Evolutionary conservation across 2,329 filamentous ascomycete genomes (phyloP).

Genomic region (Colletotrichum graminicola): DNA sequence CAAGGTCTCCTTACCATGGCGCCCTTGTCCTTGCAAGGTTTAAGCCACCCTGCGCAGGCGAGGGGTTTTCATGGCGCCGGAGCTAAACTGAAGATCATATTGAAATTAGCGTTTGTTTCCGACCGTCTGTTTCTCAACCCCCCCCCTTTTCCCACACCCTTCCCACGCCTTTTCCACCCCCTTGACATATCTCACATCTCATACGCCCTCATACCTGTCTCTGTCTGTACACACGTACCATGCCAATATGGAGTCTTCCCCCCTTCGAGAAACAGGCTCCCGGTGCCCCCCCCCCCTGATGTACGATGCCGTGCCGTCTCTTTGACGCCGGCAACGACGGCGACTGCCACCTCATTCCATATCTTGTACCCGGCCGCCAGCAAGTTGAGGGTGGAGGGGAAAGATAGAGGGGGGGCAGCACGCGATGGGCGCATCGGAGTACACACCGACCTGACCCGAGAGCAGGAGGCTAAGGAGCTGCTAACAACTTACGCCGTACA

Average conservation of each 20-base stretch:
- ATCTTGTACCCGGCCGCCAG: not conserved
- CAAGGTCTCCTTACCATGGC: not conserved
- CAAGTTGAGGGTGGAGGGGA: constrained; percentile 9
- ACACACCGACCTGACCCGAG: not conserved
- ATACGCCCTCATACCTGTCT: not conserved
- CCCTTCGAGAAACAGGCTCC: constrained; percentile 28
- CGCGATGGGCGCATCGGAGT: constrained; percentile 24
- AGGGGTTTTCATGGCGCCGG: constrained; percentile 42
- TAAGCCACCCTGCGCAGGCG: constrained; percentile 43
- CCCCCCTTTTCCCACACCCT: constrained; percentile 1
- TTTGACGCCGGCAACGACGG: constrained; percentile 2
- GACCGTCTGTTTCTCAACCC: constrained; percentile 40
- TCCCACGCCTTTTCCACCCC: too few relatives aligned
- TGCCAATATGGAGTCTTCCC: constrained; percentile 27
- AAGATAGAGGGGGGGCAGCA: constrained; percentile 3
- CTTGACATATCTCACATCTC: not conserved
- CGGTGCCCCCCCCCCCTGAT: constrained; percentile 34
- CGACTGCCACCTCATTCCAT: constrained; percentile 19
- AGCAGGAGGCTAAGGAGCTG: constrained; percentile 7
- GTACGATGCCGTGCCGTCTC: constrained; percentile 32
- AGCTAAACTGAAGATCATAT: constrained; percentile 42
- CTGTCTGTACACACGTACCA: constrained; percentile 18
- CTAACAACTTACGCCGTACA: constrained; percentile 15
- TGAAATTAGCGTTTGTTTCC: constrained; percentile 44
- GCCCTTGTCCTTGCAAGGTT: constrained; percentile 36